Evolutionary conservation across 164 flowering plant species (phyloP), one percentile per base, ranked within the genome.

Genomic region (Malania oleifera): DNA sequence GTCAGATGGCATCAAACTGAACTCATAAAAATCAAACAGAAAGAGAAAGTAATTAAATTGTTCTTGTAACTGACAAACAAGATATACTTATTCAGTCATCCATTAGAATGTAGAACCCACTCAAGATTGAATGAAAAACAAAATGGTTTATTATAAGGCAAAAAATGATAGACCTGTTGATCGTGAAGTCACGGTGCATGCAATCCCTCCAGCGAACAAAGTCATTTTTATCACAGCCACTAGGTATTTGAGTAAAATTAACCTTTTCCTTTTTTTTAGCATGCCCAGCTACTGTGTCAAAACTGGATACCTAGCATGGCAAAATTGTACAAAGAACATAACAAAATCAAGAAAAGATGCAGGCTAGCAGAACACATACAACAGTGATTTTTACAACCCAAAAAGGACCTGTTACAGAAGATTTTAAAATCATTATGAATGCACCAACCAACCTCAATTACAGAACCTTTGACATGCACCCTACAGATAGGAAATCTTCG

Each of bases 141-240:
- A n/a, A n/a, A n/a, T n/a, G n/a, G n/a, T n/a, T n/a, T n/a, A n/a
- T n/a, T n/a, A n/a, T n/a, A n/a, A n/a, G n/a, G n/a, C n/a, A 55
- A 23, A 24, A 51, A 18, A 56, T 45, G 52, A 0, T 29, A 25
- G 8, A 82, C 99, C 97, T 80, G 70, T 95, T 95, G 52, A 95
- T 69, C 15, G 97, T 95, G 76, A 95, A 95, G 68, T 95, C 99
- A 43, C 99, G 73, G 5, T 49, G 49, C 82, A 85, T 56, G 64
- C 82, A 76, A 49, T 90, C 62, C 62, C 61, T 82, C 96, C 96
- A 90, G 28, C 61, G 93, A 40, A 64, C 17, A 54, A 76, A 53
- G 67, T 88, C 89, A 31, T 59, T 64, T 53, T 70, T 43, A 61
- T 66, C 69, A 72, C 81, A 83, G 25, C 71, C 69, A 57, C 23